Conservation (phyloP, 2,329 filamentous ascomycete species). For the Fusarium longipes region DNA sequence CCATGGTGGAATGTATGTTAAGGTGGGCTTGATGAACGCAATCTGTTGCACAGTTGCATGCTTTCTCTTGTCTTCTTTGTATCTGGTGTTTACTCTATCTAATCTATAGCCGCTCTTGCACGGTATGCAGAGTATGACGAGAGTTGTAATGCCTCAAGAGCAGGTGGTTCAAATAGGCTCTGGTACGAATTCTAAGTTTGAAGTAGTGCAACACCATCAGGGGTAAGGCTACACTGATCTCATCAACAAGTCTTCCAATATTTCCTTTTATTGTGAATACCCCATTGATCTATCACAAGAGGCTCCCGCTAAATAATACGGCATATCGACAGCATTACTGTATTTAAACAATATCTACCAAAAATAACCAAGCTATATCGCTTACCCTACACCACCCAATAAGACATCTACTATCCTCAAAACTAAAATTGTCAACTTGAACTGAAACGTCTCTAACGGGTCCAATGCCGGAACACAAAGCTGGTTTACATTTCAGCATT, state of each 20-base stretch:
- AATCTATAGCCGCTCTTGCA: too few relatives aligned
- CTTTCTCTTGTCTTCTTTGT: not conserved
- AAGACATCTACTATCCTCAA: too few relatives aligned
- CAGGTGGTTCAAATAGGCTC: too few relatives aligned
- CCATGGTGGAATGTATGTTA: not conserved
- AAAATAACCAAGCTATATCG: rapidly evolving
- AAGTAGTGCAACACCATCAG: too few relatives aligned
- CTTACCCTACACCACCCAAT: not conserved
- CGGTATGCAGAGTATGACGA: not conserved
- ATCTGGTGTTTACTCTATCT: too few relatives aligned
- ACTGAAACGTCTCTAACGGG: not conserved
- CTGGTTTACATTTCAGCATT: not conserved
- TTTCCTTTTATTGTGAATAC: not conserved
- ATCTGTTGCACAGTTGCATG: not conserved
- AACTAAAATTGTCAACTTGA: not conserved
- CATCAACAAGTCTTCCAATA: not conserved
- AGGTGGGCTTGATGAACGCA: not conserved
- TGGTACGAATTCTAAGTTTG: too few relatives aligned
- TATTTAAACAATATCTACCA: not conserved
- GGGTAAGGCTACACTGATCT: too few relatives aligned
- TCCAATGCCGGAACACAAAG: not conserved
- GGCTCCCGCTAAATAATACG: not conserved
- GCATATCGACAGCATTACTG: not conserved
- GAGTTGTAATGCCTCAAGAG: not conserved
- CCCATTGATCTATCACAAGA: too few relatives aligned